phyloP scores from a whole-genome alignment of 306 rosid species.

The Leucaena leucocephala region DNA sequence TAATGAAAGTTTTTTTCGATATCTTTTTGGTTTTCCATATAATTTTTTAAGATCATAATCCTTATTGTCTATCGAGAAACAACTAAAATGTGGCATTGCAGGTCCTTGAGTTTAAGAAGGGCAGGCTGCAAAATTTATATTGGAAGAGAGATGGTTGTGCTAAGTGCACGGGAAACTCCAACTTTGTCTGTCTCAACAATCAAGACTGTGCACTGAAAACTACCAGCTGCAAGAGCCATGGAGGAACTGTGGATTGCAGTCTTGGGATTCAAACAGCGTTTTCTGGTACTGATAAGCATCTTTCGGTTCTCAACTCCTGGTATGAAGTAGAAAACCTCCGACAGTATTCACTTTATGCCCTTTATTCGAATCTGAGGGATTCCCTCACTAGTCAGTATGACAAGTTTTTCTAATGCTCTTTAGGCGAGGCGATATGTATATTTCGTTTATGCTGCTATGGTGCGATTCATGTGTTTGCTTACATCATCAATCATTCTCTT shows the following conservation, averaged over 20 bases:
- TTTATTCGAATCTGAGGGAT: slow-evolving; percentile 80
- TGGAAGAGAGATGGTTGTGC: slow-evolving; percentile 92
- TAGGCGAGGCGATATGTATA: background rate
- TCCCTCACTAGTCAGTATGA: slow-evolving; percentile 22
- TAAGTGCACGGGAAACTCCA: slow-evolving; percentile 57
- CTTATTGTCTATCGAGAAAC: background rate
- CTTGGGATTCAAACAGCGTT: slow-evolving; percentile 85
- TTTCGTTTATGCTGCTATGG: background rate
- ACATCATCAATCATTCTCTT: background rate
- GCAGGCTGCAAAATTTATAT: slow-evolving; percentile 81
- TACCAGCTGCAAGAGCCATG: slow-evolving; percentile 58
- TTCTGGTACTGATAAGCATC: slow-evolving; percentile 94
- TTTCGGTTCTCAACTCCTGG: slow-evolving; percentile 90
- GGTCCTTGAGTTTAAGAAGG: slow-evolving; percentile 88
- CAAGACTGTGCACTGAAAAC: slow-evolving; percentile 84
- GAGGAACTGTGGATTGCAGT: slow-evolving; percentile 87
- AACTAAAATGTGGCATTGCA: slow-evolving; percentile 35
- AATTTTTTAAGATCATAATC: slow-evolving; percentile 13
- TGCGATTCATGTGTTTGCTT: background rate
- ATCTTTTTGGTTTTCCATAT: slow-evolving; percentile 1
- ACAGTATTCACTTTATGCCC: slow-evolving; percentile 78
- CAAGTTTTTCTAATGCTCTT: slow-evolving; percentile 31
- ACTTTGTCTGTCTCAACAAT: slow-evolving; percentile 77
- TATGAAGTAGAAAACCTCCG: slow-evolving; percentile 90
- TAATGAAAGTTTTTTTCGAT: slow-evolving; percentile 5